These are phyloP conservation scores for Flaveria floridana DNA, from an alignment of 140 eudicot species.

Conservation along the genomic window DNA sequence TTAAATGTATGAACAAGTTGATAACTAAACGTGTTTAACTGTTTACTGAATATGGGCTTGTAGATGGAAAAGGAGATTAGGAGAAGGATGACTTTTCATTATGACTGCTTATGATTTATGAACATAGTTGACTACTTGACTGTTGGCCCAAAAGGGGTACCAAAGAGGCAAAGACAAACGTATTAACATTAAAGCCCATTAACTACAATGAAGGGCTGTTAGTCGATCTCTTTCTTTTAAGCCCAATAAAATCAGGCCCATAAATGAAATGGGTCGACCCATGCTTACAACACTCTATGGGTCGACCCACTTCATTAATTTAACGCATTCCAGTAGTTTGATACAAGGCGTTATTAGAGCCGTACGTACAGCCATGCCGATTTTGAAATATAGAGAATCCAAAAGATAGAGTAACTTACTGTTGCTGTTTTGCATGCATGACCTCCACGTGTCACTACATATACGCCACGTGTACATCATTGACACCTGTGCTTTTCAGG, in stretches of 20 bases:
- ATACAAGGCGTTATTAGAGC: not conserved
- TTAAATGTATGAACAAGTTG: too few relatives aligned
- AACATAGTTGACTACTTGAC: not conserved
- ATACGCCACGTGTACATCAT: conserved; percentile 24
- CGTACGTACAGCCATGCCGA: conserved; percentile 3
- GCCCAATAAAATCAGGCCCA: not conserved
- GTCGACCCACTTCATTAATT: too few relatives aligned
- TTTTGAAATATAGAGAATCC: not conserved
- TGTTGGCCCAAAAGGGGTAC: not conserved
- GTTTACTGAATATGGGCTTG: not conserved
- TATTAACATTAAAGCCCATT: not conserved
- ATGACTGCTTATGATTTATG: not conserved
- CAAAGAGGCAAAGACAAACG: not conserved
- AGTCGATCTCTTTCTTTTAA: not conserved
- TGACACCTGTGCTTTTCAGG: conserved; percentile 19
- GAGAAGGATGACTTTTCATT: not conserved
- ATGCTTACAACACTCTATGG: too few relatives aligned
- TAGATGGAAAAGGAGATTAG: not conserved
- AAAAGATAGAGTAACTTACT: not conserved
- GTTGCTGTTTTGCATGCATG: conserved; percentile 34
- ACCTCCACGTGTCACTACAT: conserved; percentile 45
- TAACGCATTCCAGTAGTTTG: too few relatives aligned
- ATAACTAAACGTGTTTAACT: too few relatives aligned
- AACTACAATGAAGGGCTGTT: not conserved
- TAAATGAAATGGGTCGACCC: not conserved